Percentiles rank a stretch among this genome's conserved stretches.
These are phyloP conservation scores for Xylaria sp. DNA, from an alignment of 2,329 filamentous ascomycete species.

Conservation along the genomic window DNA sequence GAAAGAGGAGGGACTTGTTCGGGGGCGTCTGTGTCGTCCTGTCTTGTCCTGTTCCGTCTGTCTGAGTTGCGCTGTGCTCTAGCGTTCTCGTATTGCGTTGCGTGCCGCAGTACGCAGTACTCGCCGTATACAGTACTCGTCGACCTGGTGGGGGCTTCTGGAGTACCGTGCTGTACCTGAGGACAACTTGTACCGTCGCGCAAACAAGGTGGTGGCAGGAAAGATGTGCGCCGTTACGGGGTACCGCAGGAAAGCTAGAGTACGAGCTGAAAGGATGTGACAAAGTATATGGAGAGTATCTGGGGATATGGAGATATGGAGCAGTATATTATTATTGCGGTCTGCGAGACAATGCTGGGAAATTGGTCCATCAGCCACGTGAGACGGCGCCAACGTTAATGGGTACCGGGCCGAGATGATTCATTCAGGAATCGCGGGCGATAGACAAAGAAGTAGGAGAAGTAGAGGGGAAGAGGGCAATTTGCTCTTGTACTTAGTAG, in stretches of 20 bases:
- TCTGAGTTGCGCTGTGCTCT: slow-evolving; percentile 18
- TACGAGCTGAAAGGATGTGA: slow-evolving; percentile 35
- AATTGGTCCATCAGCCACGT: slow-evolving; percentile 34
- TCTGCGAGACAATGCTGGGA: slow-evolving; percentile 31
- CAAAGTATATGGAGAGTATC: slow-evolving; percentile 28
- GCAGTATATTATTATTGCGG: slow-evolving; percentile 2
- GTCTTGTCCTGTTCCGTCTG: slow-evolving; percentile 26
- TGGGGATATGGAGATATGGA: not conserved
- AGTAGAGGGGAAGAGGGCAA: slow-evolving; percentile 10
- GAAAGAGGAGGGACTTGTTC: slow-evolving; percentile 15
- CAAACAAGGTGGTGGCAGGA: slow-evolving; percentile 30
- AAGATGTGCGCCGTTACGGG: slow-evolving; percentile 22
- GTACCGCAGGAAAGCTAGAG: slow-evolving; percentile 34
- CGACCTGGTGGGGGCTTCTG: slow-evolving; percentile 24
- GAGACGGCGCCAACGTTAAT: slow-evolving; percentile 31
- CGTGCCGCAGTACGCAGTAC: slow-evolving; percentile 21
- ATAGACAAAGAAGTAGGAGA: slow-evolving; percentile 9
- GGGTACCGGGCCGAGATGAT: slow-evolving; percentile 10
- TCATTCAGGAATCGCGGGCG: slow-evolving; percentile 3
- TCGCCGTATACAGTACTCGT: slow-evolving; percentile 31
- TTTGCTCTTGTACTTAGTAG: not conserved
- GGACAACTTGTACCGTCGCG: slow-evolving; percentile 20
- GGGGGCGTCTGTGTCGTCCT: slow-evolving; percentile 17
- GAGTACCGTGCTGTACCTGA: slow-evolving; percentile 23
- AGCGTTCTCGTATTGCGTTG: slow-evolving; percentile 26